A percentile compares a stretch with the other conserved stretches of the same genome.
Evolutionary conservation across 2,329 filamentous ascomycete genomes (phyloP).

Genomic region (Penicillium sp.): DNA sequence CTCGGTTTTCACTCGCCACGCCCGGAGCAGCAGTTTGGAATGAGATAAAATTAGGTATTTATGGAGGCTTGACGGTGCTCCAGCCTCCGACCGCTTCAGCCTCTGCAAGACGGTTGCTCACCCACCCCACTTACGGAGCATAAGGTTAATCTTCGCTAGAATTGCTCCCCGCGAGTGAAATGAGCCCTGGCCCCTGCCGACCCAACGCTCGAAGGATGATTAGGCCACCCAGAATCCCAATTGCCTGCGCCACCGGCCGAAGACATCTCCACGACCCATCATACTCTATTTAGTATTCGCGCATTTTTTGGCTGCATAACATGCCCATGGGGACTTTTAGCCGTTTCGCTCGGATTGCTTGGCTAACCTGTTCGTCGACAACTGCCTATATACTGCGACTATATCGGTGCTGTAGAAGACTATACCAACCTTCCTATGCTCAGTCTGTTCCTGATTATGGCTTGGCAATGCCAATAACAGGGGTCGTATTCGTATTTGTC

Average conservation of each 20-base stretch:
- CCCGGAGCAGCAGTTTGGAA: conserved; percentile 6
- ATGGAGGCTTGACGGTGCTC: too few relatives aligned
- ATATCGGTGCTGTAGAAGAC: too few relatives aligned
- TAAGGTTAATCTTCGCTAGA: conserved; percentile 20
- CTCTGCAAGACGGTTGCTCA: conserved; percentile 14
- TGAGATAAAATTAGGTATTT: neutral
- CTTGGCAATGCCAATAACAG: too few relatives aligned
- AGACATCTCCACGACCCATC: conserved; percentile 14
- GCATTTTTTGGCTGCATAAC: conserved; percentile 11
- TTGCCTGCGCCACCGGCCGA: conserved; percentile 25
- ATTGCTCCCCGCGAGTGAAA: conserved; percentile 16
- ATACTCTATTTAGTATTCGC: conserved; percentile 18
- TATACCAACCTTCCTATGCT: too few relatives aligned
- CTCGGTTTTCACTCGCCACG: conserved; percentile 17
- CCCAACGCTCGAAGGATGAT: conserved; percentile 22
- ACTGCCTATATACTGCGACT: neutral
- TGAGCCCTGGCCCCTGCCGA: conserved; percentile 28
- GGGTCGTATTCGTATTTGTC: neutral
- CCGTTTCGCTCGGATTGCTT: neutral
- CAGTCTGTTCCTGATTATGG: too few relatives aligned
- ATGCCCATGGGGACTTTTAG: conserved; percentile 9
- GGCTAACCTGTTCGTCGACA: neutral
- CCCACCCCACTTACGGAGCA: conserved; percentile 19
- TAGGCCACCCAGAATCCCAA: conserved; percentile 24
- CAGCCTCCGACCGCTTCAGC: conserved; percentile 10